Conservation (phyloP, 2,329 filamentous ascomycete genomes). For the Hypoxylon rubiginosum region DNA sequence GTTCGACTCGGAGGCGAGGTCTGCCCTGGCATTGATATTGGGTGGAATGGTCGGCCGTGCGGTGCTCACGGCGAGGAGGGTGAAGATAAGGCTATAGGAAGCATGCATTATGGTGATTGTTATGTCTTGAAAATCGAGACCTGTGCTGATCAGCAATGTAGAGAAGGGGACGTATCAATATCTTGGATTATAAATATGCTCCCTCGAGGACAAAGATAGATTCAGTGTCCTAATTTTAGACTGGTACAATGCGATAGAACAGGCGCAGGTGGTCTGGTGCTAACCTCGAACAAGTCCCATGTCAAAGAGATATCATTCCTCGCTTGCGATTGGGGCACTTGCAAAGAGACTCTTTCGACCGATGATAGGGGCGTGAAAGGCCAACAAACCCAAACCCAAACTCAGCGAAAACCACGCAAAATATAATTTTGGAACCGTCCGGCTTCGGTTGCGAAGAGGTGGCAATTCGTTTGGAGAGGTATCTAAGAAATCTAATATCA, state of each 20-base stretch:
- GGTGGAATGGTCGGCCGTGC: constrained; percentile 21
- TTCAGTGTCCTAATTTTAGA: neutral
- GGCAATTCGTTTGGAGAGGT: neutral
- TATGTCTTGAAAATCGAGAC: neutral
- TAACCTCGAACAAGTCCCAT: neutral
- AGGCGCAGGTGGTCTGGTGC: neutral
- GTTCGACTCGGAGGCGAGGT: neutral
- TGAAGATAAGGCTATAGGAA: constrained; percentile 22
- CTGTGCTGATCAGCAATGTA: neutral
- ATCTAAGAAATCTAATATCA: neutral
- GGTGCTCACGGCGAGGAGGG: constrained; percentile 20
- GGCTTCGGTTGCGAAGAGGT: neutral
- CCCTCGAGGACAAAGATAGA: neutral
- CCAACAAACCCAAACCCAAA: neutral
- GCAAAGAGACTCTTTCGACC: neutral
- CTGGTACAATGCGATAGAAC: neutral
- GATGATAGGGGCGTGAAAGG: neutral
- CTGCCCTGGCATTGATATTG: constrained; percentile 3
- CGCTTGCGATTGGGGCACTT: neutral
- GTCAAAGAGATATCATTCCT: neutral
- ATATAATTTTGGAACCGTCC: neutral
- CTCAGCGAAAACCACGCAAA: neutral
- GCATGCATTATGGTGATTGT: constrained; percentile 20
- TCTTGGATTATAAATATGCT: neutral
- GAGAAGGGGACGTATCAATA: neutral